phyloP scores from a whole-genome alignment of 2,329 filamentous ascomycete species.

The Xylaria multiplex region DNA sequence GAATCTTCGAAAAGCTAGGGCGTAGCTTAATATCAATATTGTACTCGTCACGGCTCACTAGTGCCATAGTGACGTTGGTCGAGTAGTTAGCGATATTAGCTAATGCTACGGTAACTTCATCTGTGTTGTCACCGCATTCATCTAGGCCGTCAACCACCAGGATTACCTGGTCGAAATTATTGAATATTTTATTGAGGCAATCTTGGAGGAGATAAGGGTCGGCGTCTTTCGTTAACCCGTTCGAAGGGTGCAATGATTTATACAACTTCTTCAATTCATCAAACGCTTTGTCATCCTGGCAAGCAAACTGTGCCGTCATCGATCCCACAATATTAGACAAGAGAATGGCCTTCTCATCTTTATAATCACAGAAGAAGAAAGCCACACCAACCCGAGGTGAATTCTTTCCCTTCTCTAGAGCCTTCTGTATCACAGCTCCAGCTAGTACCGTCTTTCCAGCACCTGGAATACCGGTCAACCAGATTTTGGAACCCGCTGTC shows the following conservation, averaged over 20 bases:
- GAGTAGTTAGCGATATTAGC: conserved; percentile 21
- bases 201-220: conserved; percentile 17
- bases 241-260: conserved; percentile 29
- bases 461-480: conserved; percentile 46
- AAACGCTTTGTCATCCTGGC: conserved; percentile 44
- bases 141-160: conserved; percentile 39
- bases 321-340: conserved; percentile 43
- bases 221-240: conserved; percentile 15
- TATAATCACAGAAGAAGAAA: conserved; percentile 51
- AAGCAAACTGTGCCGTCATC: conserved; percentile 46
- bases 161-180: conserved; percentile 30
- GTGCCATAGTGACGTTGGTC: conserved; percentile 33
- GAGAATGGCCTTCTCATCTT: conserved; percentile 35
- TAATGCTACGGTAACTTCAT: conserved; percentile 26
- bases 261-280: conserved; percentile 37
- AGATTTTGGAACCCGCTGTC: conserved; percentile 36
- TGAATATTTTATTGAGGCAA: conserved; percentile 20
- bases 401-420: conserved; percentile 24
- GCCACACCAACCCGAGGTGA: conserved; percentile 31
- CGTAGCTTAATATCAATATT: conserved; percentile 29
- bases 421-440: conserved; percentile 40
- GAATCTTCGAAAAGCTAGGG: conserved; percentile 30
- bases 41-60: conserved; percentile 37
- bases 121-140: conserved; percentile 35
- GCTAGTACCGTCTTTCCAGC: conserved; percentile 47